A percentile compares a stretch with the other conserved stretches of the same genome.
Evolutionary conservation across 2,329 filamentous ascomycete genomes (phyloP).

Genomic region (Penicillium digitatum): DNA sequence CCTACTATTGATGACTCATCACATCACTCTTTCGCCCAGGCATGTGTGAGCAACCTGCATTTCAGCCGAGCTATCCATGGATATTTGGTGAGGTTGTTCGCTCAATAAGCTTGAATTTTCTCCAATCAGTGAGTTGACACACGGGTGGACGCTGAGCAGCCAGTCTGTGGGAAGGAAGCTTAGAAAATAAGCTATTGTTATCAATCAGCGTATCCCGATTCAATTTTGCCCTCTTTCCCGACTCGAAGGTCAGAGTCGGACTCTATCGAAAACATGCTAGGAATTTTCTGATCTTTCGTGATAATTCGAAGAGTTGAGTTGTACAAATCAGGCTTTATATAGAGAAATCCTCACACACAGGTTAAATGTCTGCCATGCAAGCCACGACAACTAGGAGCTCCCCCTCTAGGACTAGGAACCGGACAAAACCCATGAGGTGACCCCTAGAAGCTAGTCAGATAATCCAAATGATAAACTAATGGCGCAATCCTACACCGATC

Average conservation of each 20-base stretch:
- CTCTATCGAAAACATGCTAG: not conserved
- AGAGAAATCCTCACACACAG: not conserved
- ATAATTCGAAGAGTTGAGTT: not conserved
- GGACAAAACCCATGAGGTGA: not conserved
- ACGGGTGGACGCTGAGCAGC: not conserved
- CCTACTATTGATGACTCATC: not conserved
- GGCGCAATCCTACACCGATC: not conserved
- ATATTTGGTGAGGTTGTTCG: not conserved
- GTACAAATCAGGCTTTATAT: not conserved
- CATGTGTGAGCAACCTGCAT: too few species aligned
- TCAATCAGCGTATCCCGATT: not conserved
- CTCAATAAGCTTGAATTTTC: not conserved
- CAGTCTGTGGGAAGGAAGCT: not conserved
- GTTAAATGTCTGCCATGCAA: not conserved
- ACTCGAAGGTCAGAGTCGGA: not conserved
- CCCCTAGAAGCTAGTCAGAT: not conserved
- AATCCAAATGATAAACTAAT: not conserved
- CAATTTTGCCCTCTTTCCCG: not conserved
- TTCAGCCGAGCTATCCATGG: too few species aligned
- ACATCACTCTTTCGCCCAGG: too few species aligned
- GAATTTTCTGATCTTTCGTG: not conserved
- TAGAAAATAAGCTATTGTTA: not conserved
- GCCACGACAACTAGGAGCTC: not conserved
- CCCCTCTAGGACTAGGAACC: not conserved
- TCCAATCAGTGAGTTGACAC: not conserved